These are phyloP conservation scores for Xylaria scruposa DNA, from an alignment of 495 filamentous ascomycete species.

Conservation along the genomic window DNA sequence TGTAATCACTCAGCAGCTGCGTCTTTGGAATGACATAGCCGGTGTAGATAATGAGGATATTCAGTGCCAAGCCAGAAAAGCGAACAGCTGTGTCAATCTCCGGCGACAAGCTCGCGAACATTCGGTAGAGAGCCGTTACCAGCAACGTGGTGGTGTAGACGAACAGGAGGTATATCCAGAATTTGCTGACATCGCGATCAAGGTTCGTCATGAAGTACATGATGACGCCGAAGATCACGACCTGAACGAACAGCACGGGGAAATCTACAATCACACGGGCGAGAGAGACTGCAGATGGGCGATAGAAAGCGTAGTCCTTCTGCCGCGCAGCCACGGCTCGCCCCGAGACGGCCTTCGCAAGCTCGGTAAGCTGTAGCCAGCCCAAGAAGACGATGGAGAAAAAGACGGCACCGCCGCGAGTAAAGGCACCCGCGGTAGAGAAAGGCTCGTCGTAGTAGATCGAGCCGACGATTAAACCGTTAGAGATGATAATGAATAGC, in stretches of 20 bases:
- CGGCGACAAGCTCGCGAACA: conserved; percentile 76
- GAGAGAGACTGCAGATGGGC: conserved; percentile 73
- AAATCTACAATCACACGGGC: conserved; percentile 73
- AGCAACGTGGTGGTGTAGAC: conserved; percentile 72
- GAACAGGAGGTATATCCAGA: conserved; percentile 76
- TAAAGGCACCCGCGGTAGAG: conserved; percentile 71
- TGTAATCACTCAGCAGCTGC: conserved; percentile 48
- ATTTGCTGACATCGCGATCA: conserved; percentile 69
- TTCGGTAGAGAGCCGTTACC: conserved; percentile 74
- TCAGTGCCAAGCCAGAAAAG: conserved; percentile 72
- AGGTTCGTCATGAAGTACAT: conserved; percentile 74
- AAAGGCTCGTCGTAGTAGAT: conserved; percentile 72
- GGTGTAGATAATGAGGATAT: conserved; percentile 63
- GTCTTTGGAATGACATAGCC: conserved; percentile 58
- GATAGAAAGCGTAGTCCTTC: conserved; percentile 76
- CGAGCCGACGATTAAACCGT: conserved; percentile 76
- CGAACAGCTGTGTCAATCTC: conserved; percentile 76
- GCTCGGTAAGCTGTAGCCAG: conserved; percentile 74
- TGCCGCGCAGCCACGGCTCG: conserved; percentile 38
- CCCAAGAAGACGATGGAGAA: conserved; percentile 78
- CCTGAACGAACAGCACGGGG: conserved; percentile 68
- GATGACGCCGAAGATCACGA: conserved; percentile 67
- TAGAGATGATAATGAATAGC: conserved; percentile 76
- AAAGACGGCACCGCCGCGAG: conserved; percentile 71
- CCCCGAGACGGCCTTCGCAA: conserved; percentile 64